These are phyloP conservation scores for Pseudogymnoascus sp. DNA, from an alignment of 2,329 filamentous ascomycete species.

Conservation along the genomic window DNA sequence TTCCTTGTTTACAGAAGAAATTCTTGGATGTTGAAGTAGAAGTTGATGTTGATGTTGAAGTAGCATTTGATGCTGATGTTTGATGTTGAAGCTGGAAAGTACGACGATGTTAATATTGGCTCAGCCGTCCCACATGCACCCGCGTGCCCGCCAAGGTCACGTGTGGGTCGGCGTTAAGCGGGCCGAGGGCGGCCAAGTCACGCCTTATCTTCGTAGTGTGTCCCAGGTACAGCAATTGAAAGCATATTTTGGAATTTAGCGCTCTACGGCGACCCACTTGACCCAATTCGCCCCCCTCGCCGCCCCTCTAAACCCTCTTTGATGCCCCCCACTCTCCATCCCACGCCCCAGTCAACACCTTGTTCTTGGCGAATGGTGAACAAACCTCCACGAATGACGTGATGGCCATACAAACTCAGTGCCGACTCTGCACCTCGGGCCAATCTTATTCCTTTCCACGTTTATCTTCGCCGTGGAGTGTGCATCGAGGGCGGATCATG, in stretches of 20 bases:
- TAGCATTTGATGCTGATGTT: not conserved
- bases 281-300: not conserved
- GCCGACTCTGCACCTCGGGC: not conserved
- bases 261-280: not conserved
- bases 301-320: not conserved
- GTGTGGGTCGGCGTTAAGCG: not conserved
- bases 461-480: not conserved
- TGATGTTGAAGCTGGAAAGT: not conserved
- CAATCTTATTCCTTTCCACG: not conserved
- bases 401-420: not conserved
- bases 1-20: not conserved
- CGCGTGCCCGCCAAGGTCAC: not conserved
- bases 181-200: not conserved
- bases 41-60: no score
- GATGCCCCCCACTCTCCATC: not conserved
- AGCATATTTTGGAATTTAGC: not conserved
- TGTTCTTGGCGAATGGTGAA: constrained; percentile 1
- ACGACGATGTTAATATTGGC: not conserved
- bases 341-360: not conserved
- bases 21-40: not conserved
- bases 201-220: not conserved
- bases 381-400: not conserved
- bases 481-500: not conserved
- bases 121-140: not conserved
- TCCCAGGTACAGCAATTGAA: no score